Evolutionary conservation across 345 rosid species (phyloP), one percentile per base, ranked within the genome.

Genomic region (Eucalyptus tenuipes): DNA sequence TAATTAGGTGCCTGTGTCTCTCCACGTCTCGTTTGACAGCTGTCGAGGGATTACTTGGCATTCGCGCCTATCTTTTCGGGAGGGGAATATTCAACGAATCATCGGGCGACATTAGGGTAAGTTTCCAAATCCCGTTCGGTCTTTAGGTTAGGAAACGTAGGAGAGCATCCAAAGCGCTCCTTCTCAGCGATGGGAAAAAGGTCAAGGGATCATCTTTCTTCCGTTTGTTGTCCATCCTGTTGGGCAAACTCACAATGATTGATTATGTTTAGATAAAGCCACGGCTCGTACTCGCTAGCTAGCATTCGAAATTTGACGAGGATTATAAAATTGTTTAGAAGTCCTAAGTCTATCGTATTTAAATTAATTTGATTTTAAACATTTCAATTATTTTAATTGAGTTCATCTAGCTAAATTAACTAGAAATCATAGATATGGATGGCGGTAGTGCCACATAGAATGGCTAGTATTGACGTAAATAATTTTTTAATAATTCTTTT

Each of bases 391-490:
- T 55, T 22, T 22, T 55, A 55, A 55, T 4, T 24, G 6, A 22
- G 0, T 55, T 1, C 0, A 0, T 0, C 0, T 22, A 22, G 29
- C 29, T 22, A 24, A 55, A 24, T 55, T 24, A 4, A 55, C 8
- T 55, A 27, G 1, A 22, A 55, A 4, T 55, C 3, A 1, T 4
- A 22, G 13, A 55, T 55, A 9, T 55, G 2, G 3, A 55, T 25
- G 0, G 3, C 1, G 0, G 1, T 55, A 22, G 1, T 53, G 2
- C 2, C 59, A 53, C 1, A 53, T 53, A 55, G 9, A 22, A 55
- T 0, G 1, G 0, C 3, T 22, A 10, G 1, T 1, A 0, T 0
- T 22, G 0, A 1, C 0, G 6, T 55, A 0, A 0, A 24, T 0
- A 55, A 55, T 55, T 55, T 53, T 53, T 55, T 18, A 24, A 55